Percentiles rank a stretch among this genome's conserved stretches.
These are phyloP conservation scores for Pueraria montana DNA, from an alignment of 306 rosid genomes.

Conservation along the genomic window DNA sequence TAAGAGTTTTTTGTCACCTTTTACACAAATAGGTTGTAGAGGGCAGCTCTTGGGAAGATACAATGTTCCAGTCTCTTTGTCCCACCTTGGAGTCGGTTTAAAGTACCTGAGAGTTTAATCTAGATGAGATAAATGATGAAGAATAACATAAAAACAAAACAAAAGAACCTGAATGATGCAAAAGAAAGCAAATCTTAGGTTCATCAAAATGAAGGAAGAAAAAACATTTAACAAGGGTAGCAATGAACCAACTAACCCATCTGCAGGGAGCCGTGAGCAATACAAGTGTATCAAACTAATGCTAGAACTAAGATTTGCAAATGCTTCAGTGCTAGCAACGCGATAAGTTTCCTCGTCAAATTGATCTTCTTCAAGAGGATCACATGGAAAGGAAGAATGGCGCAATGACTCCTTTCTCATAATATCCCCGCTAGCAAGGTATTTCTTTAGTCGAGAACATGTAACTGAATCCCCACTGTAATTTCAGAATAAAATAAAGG, in stretches of 20 bases:
- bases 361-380: constrained; percentile 56
- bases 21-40: constrained; percentile 54
- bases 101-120: constrained; percentile 68
- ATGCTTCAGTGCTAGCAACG: constrained; percentile 83
- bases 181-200: constrained; percentile 7
- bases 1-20: constrained; percentile 58
- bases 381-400: constrained; percentile 71
- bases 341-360: constrained; percentile 55
- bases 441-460: constrained; percentile 68
- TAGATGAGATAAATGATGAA: constrained; percentile 19
- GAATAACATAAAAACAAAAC: constrained; percentile 19
- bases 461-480: constrained; percentile 75
- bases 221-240: constrained; percentile 10
- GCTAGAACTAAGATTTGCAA: constrained; percentile 75
- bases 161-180: constrained; percentile 2
- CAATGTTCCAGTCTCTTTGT: constrained; percentile 57
- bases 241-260: constrained; percentile 71
- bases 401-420: constrained; percentile 79
- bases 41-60: constrained; percentile 91
- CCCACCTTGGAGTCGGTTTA: constrained; percentile 90
- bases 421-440: constrained; percentile 68
- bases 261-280: constrained; percentile 92
- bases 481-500: constrained; percentile 33
- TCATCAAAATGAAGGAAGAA: constrained; percentile 32
- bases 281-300: constrained; percentile 72